Evolutionary conservation across 306 rosid species (phyloP).

Genomic region (Leucaena leucocephala): DNA sequence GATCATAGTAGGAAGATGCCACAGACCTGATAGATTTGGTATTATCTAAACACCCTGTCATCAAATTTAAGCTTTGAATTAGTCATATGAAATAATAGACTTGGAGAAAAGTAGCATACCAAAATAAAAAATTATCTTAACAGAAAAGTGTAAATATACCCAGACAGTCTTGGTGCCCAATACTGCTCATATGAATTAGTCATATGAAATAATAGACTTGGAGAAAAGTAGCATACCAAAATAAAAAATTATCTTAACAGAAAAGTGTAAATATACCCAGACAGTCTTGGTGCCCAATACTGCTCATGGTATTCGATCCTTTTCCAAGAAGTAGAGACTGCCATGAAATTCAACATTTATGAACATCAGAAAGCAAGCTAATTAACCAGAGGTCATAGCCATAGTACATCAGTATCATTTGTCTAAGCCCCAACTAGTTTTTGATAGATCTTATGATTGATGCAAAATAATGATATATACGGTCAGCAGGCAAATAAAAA

Average conservation of each 20-base stretch:
- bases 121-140: conserved; percentile 11
- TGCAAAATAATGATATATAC: not conserved
- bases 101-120: not conserved
- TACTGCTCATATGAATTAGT: conserved; percentile 14
- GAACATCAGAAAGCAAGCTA: conserved; percentile 5
- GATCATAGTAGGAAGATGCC: not conserved
- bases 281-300: conserved; percentile 4
- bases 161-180: conserved; percentile 9
- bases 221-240: conserved; percentile 3
- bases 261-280: conserved; percentile 17
- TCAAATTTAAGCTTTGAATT: conserved; percentile 21
- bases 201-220: not conserved
- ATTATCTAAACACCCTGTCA: conserved; percentile 31
- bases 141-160: conserved; percentile 18
- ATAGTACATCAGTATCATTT: not conserved
- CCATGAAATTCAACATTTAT: conserved; percentile 1
- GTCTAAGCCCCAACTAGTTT: not conserved
- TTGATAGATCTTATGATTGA: too few relatives aligned
- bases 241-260: conserved; percentile 7
- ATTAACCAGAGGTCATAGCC: not conserved
- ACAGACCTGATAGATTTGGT: conserved; percentile 31
- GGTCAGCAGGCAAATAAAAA: not conserved
- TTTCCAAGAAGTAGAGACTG: conserved; percentile 34
- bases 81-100: not conserved
- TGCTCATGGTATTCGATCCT: conserved; percentile 32